Base-by-base conservation (phyloP, 1,284 basidiomycete genomes). In the Singerocomus inundabilis region DNA sequence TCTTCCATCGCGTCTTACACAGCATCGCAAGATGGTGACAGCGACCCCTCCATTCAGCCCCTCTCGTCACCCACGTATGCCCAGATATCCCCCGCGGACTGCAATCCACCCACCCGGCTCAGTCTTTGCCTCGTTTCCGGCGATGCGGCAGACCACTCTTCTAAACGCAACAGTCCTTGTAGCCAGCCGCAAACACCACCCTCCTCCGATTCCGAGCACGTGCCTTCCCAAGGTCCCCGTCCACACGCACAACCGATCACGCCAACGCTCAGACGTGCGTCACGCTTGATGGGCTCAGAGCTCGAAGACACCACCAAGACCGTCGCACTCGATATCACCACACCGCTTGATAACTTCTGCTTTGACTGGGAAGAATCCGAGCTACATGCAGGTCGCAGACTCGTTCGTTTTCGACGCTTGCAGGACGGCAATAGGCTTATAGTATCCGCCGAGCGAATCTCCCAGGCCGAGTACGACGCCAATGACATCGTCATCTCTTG, bases 401-500 rank as follows among this genome's bases (percentile, higher is more conserved):
- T 91, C 32, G 84, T 91, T 40, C 81, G 81, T 25, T 88, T 91
- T 63, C 68, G 72, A 33, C 81, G 84, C 53, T 64, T 81, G 9
- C 82, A 81, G 58, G 77, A 83, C 36, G 83, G 81, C 24, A 73
- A 77, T 46, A 77, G 72, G 26, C 73, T 91, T 36, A 79, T 81
- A 46, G 75, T 90, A 26, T 80, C 82, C 12, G 88, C 84, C 61
- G 78, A 84, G 56, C 65, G 76, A 18, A 78, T 90, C 60, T 59
- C 66, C 0, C 82, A 81, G 51, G 75, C 83, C 29, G 80, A 84
- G 12, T 89, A 85, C 59, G 56, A 69, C 36, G 61, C 73, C 6
- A 70, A 70, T 4, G 82, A 83, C 61, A 79, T 77, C 54, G 84
- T 89, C 57, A 80, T 91, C 51, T 96, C 92, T 1, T 98, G 95